Evolutionary conservation across 371 early-diverging fungal species (phyloP).

Genomic region (Mucor sp.): DNA sequence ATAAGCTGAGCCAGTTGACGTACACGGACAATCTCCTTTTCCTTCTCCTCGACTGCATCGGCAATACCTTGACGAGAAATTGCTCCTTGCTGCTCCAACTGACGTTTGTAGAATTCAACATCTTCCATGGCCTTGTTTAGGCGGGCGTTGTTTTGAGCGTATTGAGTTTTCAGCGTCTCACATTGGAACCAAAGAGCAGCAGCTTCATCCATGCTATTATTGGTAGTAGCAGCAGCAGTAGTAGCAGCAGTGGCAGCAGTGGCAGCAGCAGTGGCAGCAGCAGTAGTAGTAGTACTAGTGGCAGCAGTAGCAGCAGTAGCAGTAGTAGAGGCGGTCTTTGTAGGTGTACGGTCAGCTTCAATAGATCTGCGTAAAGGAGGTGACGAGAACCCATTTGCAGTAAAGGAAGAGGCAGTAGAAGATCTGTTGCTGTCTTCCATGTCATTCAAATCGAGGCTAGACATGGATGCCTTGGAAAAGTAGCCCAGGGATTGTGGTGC

Average conservation of each 20-base stretch:
- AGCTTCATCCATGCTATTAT: conserved; percentile 7
- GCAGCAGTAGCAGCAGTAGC: no score
- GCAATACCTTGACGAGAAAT: conserved; percentile 5
- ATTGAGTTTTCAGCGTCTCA: conserved; percentile 26
- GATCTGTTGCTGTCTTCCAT: background rate
- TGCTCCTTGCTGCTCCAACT: conserved; percentile 14
- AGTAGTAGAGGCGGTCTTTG: background rate
- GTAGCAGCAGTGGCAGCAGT: no score
- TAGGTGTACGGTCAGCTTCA: background rate
- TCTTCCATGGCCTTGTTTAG: conserved; percentile 23
- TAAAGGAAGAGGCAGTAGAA: background rate
- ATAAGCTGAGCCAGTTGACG: conserved; percentile 24
- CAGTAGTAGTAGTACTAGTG: background rate
- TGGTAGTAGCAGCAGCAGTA: background rate
- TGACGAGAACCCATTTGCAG: background rate
- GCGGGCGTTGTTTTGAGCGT: conserved; percentile 22
- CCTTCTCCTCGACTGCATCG: conserved; percentile 16
- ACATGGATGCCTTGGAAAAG: conserved; percentile 9
- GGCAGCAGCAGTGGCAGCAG: background rate
- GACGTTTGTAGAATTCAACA: conserved; percentile 22
- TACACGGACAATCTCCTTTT: conserved; percentile 16
- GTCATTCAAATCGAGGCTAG: conserved; percentile 13
- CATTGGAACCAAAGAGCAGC: conserved; percentile 30
- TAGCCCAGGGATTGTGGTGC: background rate
- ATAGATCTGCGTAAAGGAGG: background rate